Evolutionary conservation across 164 flowering plant genomes (phyloP), one percentile per base, ranked within the genome.

Genomic region (Nelumbo lutea): DNA sequence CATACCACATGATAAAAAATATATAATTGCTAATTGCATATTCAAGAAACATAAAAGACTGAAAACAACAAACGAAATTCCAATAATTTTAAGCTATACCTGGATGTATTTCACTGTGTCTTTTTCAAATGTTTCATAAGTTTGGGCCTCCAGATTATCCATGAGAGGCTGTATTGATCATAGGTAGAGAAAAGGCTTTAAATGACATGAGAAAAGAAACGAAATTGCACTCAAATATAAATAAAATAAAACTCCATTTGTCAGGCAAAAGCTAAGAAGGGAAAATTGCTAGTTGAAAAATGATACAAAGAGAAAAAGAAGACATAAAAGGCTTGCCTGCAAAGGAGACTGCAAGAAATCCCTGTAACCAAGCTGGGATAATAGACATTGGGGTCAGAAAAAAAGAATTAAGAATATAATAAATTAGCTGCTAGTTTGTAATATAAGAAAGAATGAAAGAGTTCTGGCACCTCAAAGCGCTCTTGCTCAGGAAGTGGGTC

Each of bases 71-170:
- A 8, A 43, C 9, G 13, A 9, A 38, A 15, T 7, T 55, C 43
- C 40, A 44, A 69, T 51, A 53, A 62, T 42, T 27, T 50, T 51
- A 45, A 42, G 45, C 42, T 58, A 10, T 74, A 95, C 99, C 92
- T 96, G 99, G 51, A 80, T 77, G 77, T 96, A 96, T 77, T 96
- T 96, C 53, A 85, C 79, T 10, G 84, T 78, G 76, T 96, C 99
- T 76, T 88, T 96, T 85, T 96, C 99, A 80, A 96, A 96, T 59
- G 95, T 96, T 80, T 96, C 99, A 68, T 96, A 96, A 8, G 99
- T 96, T 78, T 96, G 99, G 66, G 99, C 98, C 81, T 96, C 99
- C 14, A 96, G 83, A 80, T 96, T 96, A 82, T 96, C 99, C 99
- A 96, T 96, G 59, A 96, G 97, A 66, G 99, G 99, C 99, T 96